Evolutionary conservation across 1,139 yeast species (phyloP).

Genomic region (Suhomyces bokatorum): DNA sequence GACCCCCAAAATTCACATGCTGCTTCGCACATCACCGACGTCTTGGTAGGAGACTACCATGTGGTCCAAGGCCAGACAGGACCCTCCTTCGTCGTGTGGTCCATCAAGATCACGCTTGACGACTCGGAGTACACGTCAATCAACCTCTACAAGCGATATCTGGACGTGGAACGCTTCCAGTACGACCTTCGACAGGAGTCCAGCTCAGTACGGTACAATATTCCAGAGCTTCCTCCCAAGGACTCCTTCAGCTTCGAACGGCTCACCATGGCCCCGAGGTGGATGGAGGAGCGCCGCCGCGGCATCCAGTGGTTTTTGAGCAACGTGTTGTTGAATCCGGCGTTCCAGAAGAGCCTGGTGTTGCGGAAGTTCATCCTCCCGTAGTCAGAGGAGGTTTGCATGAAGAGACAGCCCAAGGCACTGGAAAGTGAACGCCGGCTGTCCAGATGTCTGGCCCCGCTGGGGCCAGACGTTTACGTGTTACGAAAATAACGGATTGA

Average conservation of each 20-base stretch:
- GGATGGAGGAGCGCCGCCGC: conserved; percentile 61
- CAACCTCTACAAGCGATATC: conserved; percentile 55
- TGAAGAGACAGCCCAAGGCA: not conserved
- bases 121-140: conserved; percentile 50
- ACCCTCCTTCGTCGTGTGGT: conserved; percentile 49
- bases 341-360: conserved; percentile 44
- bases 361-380: conserved; percentile 51
- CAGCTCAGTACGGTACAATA: conserved; percentile 36
- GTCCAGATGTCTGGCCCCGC: no score
- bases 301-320: conserved; percentile 76
- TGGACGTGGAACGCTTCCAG: conserved; percentile 59
- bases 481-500: no score
- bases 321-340: conserved; percentile 67
- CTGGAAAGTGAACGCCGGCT: no score
- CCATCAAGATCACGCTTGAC: conserved; percentile 44
- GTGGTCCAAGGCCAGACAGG: conserved; percentile 39
- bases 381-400: not conserved
- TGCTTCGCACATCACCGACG: conserved; percentile 34
- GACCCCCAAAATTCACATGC: conserved; percentile 23
- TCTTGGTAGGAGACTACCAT: conserved; percentile 42
- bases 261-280: conserved; percentile 44
- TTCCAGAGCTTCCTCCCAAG: conserved; percentile 71
- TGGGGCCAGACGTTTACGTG: no score
- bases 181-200: conserved; percentile 37
- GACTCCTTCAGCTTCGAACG: conserved; percentile 48